These are phyloP conservation scores for Amylostereum areolatum DNA, from an alignment of 1,284 basidiomycete genomes.

Conservation along the genomic window DNA sequence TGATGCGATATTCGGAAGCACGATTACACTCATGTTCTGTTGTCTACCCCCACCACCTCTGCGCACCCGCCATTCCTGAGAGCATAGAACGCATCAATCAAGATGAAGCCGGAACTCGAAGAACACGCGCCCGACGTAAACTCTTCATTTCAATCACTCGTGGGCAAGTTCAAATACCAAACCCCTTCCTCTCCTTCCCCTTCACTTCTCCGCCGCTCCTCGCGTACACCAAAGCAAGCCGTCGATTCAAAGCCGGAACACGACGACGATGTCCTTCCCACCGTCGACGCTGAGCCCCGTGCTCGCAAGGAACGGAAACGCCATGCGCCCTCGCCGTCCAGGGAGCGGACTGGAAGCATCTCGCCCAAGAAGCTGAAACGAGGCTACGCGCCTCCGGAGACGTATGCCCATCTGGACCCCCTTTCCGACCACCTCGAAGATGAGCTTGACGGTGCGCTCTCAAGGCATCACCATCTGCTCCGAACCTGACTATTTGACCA, in stretches of 20 bases:
- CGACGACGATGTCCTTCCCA: background rate
- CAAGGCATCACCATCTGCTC: background rate
- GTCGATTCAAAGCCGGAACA: background rate
- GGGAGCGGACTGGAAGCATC: background rate
- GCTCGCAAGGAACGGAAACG: background rate
- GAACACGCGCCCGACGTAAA: background rate
- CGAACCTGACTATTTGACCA: slow-evolving; percentile 16
- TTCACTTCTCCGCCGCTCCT: background rate
- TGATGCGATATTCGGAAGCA: no score
- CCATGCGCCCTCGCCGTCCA: background rate
- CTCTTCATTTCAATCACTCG: no score
- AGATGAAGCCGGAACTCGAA: background rate
- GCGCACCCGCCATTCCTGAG: background rate
- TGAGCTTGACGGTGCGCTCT: slow-evolving; percentile 37
- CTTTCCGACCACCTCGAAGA: slow-evolving; percentile 22
- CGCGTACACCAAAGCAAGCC: background rate
- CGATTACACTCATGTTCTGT: background rate
- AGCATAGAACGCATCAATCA: background rate
- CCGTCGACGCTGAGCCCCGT: background rate
- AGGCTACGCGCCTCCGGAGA: slow-evolving; percentile 39
- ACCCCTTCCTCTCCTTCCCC: no score
- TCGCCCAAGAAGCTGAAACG: slow-evolving; percentile 24
- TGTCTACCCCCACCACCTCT: background rate
- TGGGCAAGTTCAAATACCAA: no score
- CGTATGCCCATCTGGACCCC: slow-evolving; percentile 37